Evolutionary conservation across 371 early-diverging fungal species (phyloP).

Genomic region (Mortierella sp.): DNA sequence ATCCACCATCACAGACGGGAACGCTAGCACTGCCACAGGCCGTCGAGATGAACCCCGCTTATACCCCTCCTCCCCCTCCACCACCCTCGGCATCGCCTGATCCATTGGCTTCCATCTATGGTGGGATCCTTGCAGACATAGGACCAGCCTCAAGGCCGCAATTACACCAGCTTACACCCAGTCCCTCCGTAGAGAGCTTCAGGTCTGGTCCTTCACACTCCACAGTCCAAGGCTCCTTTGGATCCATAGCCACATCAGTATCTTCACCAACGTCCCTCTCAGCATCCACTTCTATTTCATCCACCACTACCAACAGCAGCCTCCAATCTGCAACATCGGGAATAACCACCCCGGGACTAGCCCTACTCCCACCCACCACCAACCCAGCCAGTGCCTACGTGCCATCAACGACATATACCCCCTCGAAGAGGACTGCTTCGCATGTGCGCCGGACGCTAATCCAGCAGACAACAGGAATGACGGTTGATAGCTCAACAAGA

Average conservation of each 20-base stretch:
- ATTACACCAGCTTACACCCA: not conserved
- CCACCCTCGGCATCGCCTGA: not conserved
- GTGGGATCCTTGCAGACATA: too few species aligned
- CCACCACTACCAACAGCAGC: not conserved
- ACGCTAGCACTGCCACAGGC: not conserved
- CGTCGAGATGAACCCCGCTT: not conserved
- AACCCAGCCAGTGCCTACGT: constrained; percentile 1
- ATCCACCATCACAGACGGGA: not conserved
- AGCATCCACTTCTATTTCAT: not conserved
- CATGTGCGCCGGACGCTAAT: constrained; percentile 23
- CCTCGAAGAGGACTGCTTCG: not conserved
- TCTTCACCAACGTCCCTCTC: not conserved
- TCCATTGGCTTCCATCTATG: not conserved
- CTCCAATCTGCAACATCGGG: not conserved
- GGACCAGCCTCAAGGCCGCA: not conserved
- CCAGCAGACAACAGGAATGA: constrained; percentile 18
- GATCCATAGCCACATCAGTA: not conserved
- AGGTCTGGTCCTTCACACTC: not conserved
- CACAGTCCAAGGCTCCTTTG: not conserved
- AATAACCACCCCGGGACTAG: not conserved
- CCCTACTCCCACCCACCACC: too few species aligned
- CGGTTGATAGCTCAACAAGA: constrained; percentile 27
- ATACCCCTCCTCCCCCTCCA: constrained; percentile 6
- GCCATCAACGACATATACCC: constrained; percentile 10
- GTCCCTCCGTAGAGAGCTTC: not conserved